Evolutionary conservation across 441 rosid genomes (phyloP).

Genomic region (Corymbia calophylla): DNA sequence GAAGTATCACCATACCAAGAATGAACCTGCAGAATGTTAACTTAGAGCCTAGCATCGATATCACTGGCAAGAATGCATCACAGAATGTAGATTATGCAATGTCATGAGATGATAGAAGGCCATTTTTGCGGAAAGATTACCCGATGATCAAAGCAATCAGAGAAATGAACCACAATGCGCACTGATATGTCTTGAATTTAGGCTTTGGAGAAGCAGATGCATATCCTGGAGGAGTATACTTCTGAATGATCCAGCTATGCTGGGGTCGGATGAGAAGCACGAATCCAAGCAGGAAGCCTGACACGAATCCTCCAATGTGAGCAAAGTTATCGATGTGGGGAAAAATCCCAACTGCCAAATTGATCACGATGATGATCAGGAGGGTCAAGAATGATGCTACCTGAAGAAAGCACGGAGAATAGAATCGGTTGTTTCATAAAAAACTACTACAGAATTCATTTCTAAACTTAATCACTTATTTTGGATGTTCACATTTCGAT

Average conservation of each 20-base stretch:
- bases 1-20: not conserved
- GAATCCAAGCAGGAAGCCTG: conserved; percentile 6
- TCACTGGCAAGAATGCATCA: not conserved
- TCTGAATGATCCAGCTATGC: conserved; percentile 6
- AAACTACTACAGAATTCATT: not conserved
- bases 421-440: not conserved
- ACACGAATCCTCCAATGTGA: conserved; percentile 8
- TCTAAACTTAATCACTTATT: not conserved
- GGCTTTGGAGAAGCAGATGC: not conserved
- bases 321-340: conserved; percentile 11
- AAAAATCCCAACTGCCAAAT: conserved; percentile 7
- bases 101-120: not conserved
- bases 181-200: conserved; percentile 3
- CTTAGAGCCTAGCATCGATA: not conserved
- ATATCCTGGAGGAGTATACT: not conserved
- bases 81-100: not conserved
- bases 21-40: not conserved
- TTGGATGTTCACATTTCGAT: not conserved
- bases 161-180: conserved; percentile 1
- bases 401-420: not conserved
- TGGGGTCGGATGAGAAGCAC: conserved; percentile 9
- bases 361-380: not conserved
- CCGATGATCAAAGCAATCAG: not conserved
- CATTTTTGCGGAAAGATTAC: not conserved
- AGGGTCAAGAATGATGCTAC: conserved; percentile 2